Base-by-base conservation (phyloP, 2,329 filamentous ascomycete species). In the Neoscytalidium dimidiatum region DNA sequence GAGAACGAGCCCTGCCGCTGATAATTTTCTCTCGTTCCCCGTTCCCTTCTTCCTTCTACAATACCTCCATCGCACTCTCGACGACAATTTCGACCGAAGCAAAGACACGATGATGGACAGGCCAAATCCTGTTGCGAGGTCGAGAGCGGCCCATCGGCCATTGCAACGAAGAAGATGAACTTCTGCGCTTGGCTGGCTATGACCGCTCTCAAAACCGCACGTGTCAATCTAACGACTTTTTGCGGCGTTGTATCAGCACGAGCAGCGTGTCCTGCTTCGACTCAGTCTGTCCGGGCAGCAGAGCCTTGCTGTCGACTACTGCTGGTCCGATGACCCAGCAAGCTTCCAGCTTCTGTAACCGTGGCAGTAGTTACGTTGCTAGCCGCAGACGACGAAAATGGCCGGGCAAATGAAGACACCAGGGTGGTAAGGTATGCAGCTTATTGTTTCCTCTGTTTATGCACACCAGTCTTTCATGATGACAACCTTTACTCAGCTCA, bases 401-500 rank as follows among this genome's bases (percentile, higher is more conserved):
- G n/a, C n/a, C n/a, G n/a, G n/a, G n/a, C n/a, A n/a, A n/a, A n/a
- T n/a, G n/a, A n/a, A n/a, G n/a, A n/a, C n/a, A n/a, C n/a, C n/a
- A n/a, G n/a, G n/a, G n/a, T n/a, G n/a, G 21, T 51, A 51, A 41
- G 58, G 58, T 62, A 62, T 38, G 58, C 46, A 19, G 21, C 21
- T 33, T 19, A 38, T 38, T 28, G 23, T 46, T 28, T 26, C 38
- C n/a, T 49, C 19, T 58, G 17, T 28, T 28, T 14, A 17, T n/a
- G 26, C 61, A 23, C 35, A 11, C 62, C 21, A 44, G n/a, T 38
- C 43, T 31, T 64, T 17, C 51, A 57, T 64, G 62, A 64, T 64
- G 62, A 64, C 31, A 64, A 21, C 57, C 62, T 62, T 61, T 58
- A 64, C 62, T 64, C 62, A 64, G 62, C 62, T 64, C 62, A 64